Evolutionary conservation across 257 asterid species (phyloP).

Genomic region (Scutellaria galericulata): DNA sequence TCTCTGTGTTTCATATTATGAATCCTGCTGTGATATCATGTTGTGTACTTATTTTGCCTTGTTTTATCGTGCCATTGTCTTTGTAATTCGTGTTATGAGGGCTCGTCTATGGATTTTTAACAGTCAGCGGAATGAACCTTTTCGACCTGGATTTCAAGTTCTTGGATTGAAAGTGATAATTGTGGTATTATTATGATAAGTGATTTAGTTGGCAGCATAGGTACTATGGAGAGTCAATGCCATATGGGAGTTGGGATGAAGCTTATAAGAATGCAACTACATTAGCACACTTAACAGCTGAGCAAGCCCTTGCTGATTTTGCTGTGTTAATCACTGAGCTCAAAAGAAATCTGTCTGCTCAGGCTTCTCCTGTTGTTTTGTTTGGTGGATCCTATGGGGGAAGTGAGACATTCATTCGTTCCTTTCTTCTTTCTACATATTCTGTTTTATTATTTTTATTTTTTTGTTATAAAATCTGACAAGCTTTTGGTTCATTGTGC

Average conservation of each 20-base stretch:
- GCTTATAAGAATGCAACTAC: slow-evolving; percentile 78
- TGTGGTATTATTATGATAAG: slow-evolving; percentile 7
- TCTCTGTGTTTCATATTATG: too few species aligned
- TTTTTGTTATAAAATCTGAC: neutral
- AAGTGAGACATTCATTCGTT: slow-evolving; percentile 53
- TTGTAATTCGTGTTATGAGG: too few species aligned
- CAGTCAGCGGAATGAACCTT: too few species aligned
- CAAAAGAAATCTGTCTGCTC: slow-evolving; percentile 77
- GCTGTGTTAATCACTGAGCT: slow-evolving; percentile 82
- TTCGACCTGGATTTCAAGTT: neutral
- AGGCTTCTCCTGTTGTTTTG: slow-evolving; percentile 78
- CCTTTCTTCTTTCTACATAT: neutral
- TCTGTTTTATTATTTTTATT: neutral
- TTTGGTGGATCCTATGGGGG: slow-evolving; percentile 99
- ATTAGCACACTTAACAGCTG: slow-evolving; percentile 77
- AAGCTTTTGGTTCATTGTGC: slow-evolving; percentile 10
- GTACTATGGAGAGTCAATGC: slow-evolving; percentile 93
- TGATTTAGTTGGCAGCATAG: slow-evolving; percentile 72
- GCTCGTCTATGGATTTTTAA: too few species aligned
- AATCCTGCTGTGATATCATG: too few species aligned
- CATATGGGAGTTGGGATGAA: slow-evolving; percentile 69
- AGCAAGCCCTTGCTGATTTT: slow-evolving; percentile 92
- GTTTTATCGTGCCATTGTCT: too few species aligned
- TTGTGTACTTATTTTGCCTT: too few species aligned
- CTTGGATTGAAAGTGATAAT: neutral